Conservation (phyloP, 139 green algal genomes). For the Bryopsis sp. region DNA sequence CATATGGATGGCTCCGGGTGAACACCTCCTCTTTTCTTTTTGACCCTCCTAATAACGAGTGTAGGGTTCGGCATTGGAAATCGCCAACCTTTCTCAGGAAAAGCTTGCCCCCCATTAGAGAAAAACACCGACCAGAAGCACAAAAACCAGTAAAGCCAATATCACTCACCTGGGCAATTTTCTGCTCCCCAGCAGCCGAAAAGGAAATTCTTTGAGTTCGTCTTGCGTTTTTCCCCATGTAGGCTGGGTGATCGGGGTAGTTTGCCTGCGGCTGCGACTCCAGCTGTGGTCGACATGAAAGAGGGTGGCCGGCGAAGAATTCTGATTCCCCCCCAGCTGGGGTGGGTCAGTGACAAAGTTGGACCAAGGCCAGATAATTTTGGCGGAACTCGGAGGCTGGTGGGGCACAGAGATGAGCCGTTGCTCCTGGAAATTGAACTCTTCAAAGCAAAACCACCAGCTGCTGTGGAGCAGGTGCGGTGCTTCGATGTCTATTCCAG, state of each 20-base stretch:
- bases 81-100: too few species aligned
- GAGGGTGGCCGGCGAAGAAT: slow-evolving; percentile 43
- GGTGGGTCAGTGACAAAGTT: slow-evolving; percentile 40
- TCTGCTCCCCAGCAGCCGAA: too few species aligned
- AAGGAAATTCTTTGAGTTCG: too few species aligned
- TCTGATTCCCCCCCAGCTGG: slow-evolving; percentile 41
- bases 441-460: not conserved
- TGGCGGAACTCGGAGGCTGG: slow-evolving; percentile 42
- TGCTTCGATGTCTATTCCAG: too few species aligned
- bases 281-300: slow-evolving; percentile 48
- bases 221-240: not conserved
- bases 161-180: not conserved
- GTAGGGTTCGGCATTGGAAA: too few species aligned
- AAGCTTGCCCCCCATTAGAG: too few species aligned
- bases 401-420: slow-evolving; percentile 42
- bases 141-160: not conserved
- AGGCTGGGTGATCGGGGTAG: slow-evolving; percentile 35
- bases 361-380: slow-evolving; percentile 37
- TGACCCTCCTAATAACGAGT: too few species aligned
- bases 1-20: too few species aligned
- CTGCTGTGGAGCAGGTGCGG: not conserved
- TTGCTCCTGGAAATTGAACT: slow-evolving; percentile 51
- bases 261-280: slow-evolving; percentile 39
- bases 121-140: not conserved
- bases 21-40: too few species aligned